phyloP scores from a whole-genome alignment of 1,284 basidiomycete genomes.

The Anthracocystis setariae region DNA sequence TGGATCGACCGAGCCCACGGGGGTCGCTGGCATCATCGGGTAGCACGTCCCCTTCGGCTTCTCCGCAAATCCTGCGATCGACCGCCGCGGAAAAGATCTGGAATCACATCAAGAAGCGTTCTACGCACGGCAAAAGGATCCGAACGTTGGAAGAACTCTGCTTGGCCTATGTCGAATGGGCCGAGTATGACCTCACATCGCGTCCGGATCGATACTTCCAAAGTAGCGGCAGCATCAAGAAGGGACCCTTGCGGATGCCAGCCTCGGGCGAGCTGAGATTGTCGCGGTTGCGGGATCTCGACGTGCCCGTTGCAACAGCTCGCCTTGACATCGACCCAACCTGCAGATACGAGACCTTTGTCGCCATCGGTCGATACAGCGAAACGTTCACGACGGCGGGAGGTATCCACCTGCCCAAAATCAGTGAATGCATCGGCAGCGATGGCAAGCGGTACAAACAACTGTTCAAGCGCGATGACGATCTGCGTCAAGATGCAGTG shows the following conservation, averaged over 20 bases:
- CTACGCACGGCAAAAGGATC: slow-evolving; percentile 69
- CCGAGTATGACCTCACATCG: slow-evolving; percentile 73
- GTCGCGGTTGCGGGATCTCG: slow-evolving; percentile 30
- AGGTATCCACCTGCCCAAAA: slow-evolving; percentile 85
- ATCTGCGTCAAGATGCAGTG: slow-evolving; percentile 94
- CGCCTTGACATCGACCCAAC: slow-evolving; percentile 79
- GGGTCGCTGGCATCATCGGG: slow-evolving; percentile 11
- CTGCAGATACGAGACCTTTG: slow-evolving; percentile 71
- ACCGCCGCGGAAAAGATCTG: slow-evolving; percentile 79
- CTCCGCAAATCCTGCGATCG: slow-evolving; percentile 69
- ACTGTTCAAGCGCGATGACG: slow-evolving; percentile 91
- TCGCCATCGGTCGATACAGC: slow-evolving; percentile 74
- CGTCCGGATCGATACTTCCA: slow-evolving; percentile 38
- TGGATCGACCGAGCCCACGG: slow-evolving; percentile 11
- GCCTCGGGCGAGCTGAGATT: slow-evolving; percentile 38
- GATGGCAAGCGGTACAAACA: slow-evolving; percentile 81
- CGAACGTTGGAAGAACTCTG: slow-evolving; percentile 77
- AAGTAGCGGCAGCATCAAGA: slow-evolving; percentile 35
- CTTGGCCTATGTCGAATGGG: slow-evolving; percentile 82
- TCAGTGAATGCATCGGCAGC: slow-evolving; percentile 77
- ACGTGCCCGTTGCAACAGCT: slow-evolving; percentile 79
- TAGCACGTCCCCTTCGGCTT: slow-evolving; percentile 6
- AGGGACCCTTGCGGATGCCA: slow-evolving; percentile 41
- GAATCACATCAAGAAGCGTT: slow-evolving; percentile 72
- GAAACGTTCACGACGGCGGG: slow-evolving; percentile 76